Evolutionary conservation across 208 protist genomes (phyloP).

Genomic region (Leishmania aethiopica): DNA sequence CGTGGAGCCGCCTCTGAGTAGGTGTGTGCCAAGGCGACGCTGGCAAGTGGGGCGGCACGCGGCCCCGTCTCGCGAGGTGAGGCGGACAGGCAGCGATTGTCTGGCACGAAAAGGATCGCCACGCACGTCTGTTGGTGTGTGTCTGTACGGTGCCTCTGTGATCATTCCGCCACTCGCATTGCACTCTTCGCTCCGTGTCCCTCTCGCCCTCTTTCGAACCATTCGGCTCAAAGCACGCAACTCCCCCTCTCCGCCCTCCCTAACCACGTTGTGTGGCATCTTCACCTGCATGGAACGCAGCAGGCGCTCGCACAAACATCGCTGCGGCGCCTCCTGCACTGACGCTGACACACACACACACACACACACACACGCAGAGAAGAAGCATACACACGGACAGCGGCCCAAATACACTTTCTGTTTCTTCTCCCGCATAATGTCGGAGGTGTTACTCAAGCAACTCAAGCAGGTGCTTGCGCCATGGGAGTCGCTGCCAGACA

Average conservation of each 20-base stretch:
- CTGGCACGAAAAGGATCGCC: not conserved
- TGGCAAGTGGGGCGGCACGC: not conserved
- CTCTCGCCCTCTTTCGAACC: not conserved
- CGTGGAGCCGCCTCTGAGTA: not conserved
- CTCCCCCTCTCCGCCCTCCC: not conserved
- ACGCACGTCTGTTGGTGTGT: not conserved
- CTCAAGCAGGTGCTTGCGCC: conserved; percentile 57
- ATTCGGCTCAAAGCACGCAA: not conserved
- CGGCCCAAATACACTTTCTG: not conserved
- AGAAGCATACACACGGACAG: not conserved
- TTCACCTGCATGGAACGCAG: not conserved
- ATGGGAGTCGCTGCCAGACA: conserved; percentile 43
- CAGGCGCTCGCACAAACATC: too few species aligned
- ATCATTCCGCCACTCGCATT: too few species aligned
- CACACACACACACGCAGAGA: not conserved
- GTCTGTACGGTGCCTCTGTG: too few species aligned
- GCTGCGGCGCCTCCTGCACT: not conserved
- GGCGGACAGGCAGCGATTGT: not conserved
- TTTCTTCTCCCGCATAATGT: conserved; percentile 13
- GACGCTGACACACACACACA: not conserved
- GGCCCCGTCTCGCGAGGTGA: too few species aligned
- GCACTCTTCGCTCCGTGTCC: too few species aligned
- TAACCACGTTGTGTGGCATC: not conserved
- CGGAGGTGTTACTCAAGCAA: conserved; percentile 44
- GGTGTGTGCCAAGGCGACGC: not conserved